phyloP scores from a whole-genome alignment of 2,329 filamentous ascomycete genomes.

The Beauveria varroae region DNA sequence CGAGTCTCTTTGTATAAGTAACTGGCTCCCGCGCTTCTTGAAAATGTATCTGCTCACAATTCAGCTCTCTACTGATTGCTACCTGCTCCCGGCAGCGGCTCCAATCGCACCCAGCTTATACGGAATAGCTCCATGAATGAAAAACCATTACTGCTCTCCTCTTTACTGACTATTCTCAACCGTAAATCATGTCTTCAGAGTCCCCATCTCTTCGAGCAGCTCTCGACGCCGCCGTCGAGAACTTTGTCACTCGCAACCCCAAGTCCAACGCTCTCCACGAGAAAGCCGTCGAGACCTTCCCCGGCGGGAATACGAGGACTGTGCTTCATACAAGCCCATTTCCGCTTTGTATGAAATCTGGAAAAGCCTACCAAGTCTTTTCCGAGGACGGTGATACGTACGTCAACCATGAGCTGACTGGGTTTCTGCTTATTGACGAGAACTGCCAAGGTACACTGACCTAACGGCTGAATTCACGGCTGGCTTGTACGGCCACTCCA shows the following conservation, averaged over 20 bases:
- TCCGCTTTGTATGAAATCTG: conserved; percentile 32
- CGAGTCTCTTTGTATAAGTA: background rate
- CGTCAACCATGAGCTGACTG: background rate
- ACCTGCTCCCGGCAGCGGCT: background rate
- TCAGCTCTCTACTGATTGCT: background rate
- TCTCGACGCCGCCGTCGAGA: conserved; percentile 25
- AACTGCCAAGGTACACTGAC: conserved; percentile 42
- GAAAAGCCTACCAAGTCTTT: conserved; percentile 27
- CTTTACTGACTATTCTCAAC: background rate
- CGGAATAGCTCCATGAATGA: background rate
- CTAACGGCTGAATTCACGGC: conserved; percentile 58
- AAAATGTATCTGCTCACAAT: background rate
- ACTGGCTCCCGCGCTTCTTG: background rate
- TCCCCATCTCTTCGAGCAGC: conserved; percentile 18
- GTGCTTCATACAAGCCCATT: conserved; percentile 37
- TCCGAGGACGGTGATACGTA: conserved; percentile 34
- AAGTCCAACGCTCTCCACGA: conserved; percentile 31
- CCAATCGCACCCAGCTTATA: background rate
- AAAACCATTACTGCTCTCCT: background rate
- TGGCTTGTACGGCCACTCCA: conserved; percentile 58
- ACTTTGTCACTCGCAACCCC: conserved; percentile 30
- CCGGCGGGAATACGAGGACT: conserved; percentile 40
- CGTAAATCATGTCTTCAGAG: background rate
- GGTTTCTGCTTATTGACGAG: background rate
- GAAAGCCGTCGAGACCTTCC: conserved; percentile 28